Percentiles rank a stretch among this genome's conserved stretches.
These are phyloP conservation scores for Catunica adiposa DNA, from an alignment of 2,329 filamentous ascomycete species.

Conservation along the genomic window DNA sequence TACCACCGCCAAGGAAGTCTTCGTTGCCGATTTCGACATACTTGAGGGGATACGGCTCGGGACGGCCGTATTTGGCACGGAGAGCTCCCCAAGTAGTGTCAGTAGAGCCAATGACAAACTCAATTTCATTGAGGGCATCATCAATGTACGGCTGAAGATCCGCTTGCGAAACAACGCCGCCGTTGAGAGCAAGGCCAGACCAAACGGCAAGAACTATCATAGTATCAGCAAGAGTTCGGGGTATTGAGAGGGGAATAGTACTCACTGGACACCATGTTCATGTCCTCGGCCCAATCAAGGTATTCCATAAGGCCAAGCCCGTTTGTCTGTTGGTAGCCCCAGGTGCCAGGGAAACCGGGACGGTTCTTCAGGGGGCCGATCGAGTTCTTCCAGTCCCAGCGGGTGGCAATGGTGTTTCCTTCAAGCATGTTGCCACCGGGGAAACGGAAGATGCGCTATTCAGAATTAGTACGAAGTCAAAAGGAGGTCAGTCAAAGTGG, in stretches of 20 bases:
- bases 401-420: conserved; percentile 26
- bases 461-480: background rate
- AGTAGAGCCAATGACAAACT: conserved; percentile 41
- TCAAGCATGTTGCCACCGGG: conserved; percentile 50
- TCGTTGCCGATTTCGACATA: conserved; percentile 55
- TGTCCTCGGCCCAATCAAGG: conserved; percentile 42
- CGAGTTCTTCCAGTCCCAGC: conserved; percentile 37
- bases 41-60: conserved; percentile 41
- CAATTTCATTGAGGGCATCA: conserved; percentile 44
- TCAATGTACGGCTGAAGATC: conserved; percentile 41
- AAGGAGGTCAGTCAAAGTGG: too few relatives aligned
- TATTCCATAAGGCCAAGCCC: conserved; percentile 48
- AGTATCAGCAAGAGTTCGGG: conserved; percentile 1
- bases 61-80: conserved; percentile 42
- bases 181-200: conserved; percentile 38
- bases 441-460: conserved; percentile 40
- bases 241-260: background rate
- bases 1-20: conserved; percentile 40
- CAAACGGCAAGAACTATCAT: conserved; percentile 37
- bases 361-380: conserved; percentile 37
- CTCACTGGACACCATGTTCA: conserved; percentile 36
- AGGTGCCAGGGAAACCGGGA: conserved; percentile 39
- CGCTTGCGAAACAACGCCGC: conserved; percentile 32
- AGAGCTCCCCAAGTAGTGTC: conserved; percentile 39
- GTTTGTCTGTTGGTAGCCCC: conserved; percentile 45